Evolutionary conservation across 768 basidiomycete species (phyloP).

Genomic region (Lactifluus pinguis): DNA sequence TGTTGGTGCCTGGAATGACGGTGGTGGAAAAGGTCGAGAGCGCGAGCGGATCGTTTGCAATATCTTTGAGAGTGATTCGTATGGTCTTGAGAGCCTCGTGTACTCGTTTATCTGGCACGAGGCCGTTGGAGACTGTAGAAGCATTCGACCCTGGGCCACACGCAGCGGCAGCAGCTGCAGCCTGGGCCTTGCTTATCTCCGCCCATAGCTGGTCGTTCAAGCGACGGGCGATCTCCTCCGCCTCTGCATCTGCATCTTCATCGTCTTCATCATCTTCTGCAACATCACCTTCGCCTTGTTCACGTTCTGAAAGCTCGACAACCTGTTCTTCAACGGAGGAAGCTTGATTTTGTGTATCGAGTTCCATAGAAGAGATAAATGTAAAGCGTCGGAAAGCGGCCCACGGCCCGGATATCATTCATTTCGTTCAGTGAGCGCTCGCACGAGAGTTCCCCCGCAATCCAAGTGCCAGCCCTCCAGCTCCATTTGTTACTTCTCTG

Average conservation of each 20-base stretch:
- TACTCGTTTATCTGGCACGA: slow-evolving; percentile 32
- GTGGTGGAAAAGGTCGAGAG: slow-evolving; percentile 44
- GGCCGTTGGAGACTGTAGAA: neutral
- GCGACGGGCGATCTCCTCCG: slow-evolving; percentile 63
- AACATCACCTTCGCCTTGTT: neutral
- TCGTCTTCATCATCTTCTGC: slow-evolving; percentile 34
- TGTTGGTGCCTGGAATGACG: slow-evolving; percentile 38
- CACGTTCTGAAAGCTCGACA: neutral
- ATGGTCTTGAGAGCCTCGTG: slow-evolving; percentile 58
- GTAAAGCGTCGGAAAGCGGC: too few relatives aligned
- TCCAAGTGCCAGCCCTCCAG: too few relatives aligned
- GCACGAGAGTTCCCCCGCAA: too few relatives aligned
- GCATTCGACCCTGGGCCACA: neutral
- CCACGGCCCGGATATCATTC: too few relatives aligned
- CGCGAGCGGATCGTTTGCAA: slow-evolving; percentile 49
- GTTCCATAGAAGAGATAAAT: neutral
- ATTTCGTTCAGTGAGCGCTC: too few relatives aligned
- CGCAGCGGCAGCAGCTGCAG: slow-evolving; percentile 28
- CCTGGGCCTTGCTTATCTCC: slow-evolving; percentile 58
- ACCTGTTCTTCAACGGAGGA: neutral
- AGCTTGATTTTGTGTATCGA: neutral
- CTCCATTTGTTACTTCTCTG: too few relatives aligned
- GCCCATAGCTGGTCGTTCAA: slow-evolving; percentile 74
- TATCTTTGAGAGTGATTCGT: slow-evolving; percentile 48
- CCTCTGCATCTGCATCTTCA: slow-evolving; percentile 54